Conservation (phyloP, 805 yeast genomes). For the Metschnikowia kunwiensis region DNA sequence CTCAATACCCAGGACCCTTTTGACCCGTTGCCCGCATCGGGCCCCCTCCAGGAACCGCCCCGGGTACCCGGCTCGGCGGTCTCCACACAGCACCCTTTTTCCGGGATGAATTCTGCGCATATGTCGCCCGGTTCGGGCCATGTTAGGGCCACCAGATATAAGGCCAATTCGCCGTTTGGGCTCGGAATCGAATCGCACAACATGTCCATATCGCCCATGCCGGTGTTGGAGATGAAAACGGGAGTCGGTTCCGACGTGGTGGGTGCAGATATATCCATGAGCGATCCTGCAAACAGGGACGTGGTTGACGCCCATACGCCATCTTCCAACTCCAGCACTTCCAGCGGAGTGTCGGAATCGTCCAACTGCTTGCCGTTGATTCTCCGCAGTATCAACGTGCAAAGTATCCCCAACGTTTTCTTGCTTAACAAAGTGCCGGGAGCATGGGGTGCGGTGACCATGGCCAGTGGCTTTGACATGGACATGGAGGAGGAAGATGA, state of each 20-base stretch:
- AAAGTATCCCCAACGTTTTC: conserved; percentile 57
- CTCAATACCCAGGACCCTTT: conserved; percentile 13
- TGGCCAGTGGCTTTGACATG: conserved; percentile 29
- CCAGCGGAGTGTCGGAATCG: conserved; percentile 26
- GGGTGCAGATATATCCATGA: no score
- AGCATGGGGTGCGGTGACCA: conserved; percentile 13
- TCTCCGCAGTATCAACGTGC: conserved; percentile 58
- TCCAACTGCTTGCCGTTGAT: conserved; percentile 69
- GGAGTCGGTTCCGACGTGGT: not conserved
- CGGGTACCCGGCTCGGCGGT: not conserved
- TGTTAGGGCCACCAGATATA: not conserved
- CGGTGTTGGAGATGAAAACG: conserved; percentile 1
- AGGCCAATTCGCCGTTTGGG: conserved; percentile 9
- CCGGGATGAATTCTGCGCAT: conserved; percentile 2
- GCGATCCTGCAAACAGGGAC: no score
- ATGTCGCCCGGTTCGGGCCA: conserved; percentile 5
- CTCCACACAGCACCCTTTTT: not conserved
- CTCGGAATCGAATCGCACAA: conserved; percentile 5
- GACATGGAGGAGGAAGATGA: conserved; percentile 36
- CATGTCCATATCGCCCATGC: conserved; percentile 4
- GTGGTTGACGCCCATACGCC: conserved; percentile 5
- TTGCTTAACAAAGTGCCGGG: conserved; percentile 31
- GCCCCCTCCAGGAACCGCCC: conserved; percentile 2
- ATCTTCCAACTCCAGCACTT: conserved; percentile 2
- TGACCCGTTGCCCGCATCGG: conserved; percentile 1